Base-by-base conservation (phyloP, 768 basidiomycete species). In the Kwoniella dendrophila region DNA sequence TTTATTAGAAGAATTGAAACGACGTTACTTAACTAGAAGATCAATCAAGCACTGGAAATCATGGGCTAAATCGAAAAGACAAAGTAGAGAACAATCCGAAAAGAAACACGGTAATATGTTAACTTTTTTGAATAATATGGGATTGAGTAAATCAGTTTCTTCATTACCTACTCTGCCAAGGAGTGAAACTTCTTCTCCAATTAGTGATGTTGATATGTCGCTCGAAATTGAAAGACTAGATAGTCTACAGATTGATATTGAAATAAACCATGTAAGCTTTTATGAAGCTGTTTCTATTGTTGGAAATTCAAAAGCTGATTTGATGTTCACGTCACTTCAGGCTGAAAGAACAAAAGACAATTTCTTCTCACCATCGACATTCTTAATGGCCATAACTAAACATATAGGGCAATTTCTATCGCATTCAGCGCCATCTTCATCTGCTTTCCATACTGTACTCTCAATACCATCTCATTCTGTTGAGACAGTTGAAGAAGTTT, bases 101-200 rank as follows among this genome's bases (percentile, higher is more conserved):
- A 49, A 53, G 44, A 53, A 66, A 20, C 22, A 64, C 18, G 38
- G 34, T 34, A 55, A 59, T 12, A 63, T 70, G 29, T 68, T 54
- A 38, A 56, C 53, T 10, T 36, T 52, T 18, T 52, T 75, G 45
- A 61, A 38, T n/a, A 48, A 41, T 4, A 71, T 73, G 72, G 71
- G 72, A 4, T 36, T 70, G 41, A 54, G 66, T 26, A 50, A 38
- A 27, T 50, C 45, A 0, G 40, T 30, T 12, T 58, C 45, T 11
- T 12, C 11, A 20, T 18, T 55, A 26, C 34, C 26, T 4, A 7
- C 22, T 44, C 44, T 53, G 43, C 29, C 18, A 26, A 24, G 57
- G 40, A 70, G 64, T 49, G 61, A 55, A 47, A 60, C 48, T 32
- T 30, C 26, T 88, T 88, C 59, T 86, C 86, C 62, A 86, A 85